Evolutionary conservation across 1,284 basidiomycete genomes (phyloP).

Genomic region (Ustilago shanxiensis): DNA sequence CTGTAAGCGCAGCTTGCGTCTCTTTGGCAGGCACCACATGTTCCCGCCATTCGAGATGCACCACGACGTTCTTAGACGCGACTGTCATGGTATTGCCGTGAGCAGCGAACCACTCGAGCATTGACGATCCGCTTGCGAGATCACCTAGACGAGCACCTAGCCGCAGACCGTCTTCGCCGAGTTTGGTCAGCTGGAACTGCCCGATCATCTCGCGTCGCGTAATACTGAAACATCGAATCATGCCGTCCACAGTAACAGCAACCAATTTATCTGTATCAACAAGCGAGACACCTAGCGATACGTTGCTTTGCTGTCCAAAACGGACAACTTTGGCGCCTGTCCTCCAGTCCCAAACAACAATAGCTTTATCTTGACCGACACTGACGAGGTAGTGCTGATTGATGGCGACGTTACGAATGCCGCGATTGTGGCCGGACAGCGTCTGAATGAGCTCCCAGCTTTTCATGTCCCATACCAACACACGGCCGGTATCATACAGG

Average conservation of each 20-base stretch:
- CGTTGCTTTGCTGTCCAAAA: constrained; percentile 91
- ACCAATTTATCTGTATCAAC: constrained; percentile 79
- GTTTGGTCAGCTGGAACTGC: constrained; percentile 85
- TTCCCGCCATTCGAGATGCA: constrained; percentile 89
- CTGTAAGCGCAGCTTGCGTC: constrained; percentile 21
- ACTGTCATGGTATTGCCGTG: constrained; percentile 91
- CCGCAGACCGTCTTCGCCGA: constrained; percentile 73
- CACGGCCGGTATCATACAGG: constrained; percentile 85
- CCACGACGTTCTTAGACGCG: constrained; percentile 86
- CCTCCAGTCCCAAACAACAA: constrained; percentile 83
- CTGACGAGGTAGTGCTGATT: constrained; percentile 86
- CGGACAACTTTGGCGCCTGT: constrained; percentile 85
- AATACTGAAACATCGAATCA: constrained; percentile 89
- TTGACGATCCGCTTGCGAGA: constrained; percentile 42
- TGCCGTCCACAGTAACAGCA: constrained; percentile 89
- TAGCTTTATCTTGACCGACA: constrained; percentile 86
- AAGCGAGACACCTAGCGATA: constrained; percentile 89
- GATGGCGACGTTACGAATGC: constrained; percentile 86
- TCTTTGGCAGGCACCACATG: constrained; percentile 67
- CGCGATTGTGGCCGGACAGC: constrained; percentile 76
- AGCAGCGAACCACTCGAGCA: constrained; percentile 80
- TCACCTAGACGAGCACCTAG: constrained; percentile 46
- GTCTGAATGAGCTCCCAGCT: constrained; percentile 73
- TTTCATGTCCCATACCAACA: constrained; percentile 52
- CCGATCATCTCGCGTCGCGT: constrained; percentile 87